Percentiles rank a stretch among this genome's conserved stretches.
phyloP scores from a whole-genome alignment of 2,329 filamentous ascomycete genomes.

The Polytolypa hystricis region DNA sequence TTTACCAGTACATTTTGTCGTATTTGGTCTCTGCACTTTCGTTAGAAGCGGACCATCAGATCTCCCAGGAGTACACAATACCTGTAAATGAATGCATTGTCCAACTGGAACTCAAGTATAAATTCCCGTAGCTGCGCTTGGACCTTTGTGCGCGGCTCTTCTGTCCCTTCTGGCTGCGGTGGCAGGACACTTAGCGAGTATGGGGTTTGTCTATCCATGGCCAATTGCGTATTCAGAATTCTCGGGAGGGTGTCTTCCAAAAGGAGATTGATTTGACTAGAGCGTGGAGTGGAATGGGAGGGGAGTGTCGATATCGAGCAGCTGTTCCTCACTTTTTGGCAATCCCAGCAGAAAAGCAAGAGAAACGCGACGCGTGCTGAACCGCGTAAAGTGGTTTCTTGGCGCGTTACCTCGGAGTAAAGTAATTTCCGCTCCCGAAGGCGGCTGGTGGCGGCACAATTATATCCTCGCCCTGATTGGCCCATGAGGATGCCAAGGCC shows the following conservation, averaged over 20 bases:
- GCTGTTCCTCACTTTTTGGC: background rate
- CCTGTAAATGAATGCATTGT: slow-evolving; percentile 93
- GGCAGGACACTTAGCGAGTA: slow-evolving; percentile 76
- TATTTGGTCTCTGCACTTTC: slow-evolving; percentile 65
- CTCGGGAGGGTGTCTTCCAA: too few relatives aligned
- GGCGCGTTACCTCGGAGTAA: slow-evolving; percentile 7
- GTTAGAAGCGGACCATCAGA: slow-evolving; percentile 1
- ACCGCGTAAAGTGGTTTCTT: slow-evolving; percentile 32
- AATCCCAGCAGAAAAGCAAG: slow-evolving; percentile 18
- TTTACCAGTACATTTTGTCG: slow-evolving; percentile 89
- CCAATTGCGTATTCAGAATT: background rate
- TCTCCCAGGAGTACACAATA: slow-evolving; percentile 25
- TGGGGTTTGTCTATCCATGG: slow-evolving; percentile 78
- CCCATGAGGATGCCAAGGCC: background rate
- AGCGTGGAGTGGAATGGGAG: background rate
- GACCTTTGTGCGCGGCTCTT: slow-evolving; percentile 60
- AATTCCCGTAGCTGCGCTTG: slow-evolving; percentile 79
- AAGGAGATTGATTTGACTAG: too few relatives aligned
- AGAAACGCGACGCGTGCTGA: slow-evolving; percentile 26
- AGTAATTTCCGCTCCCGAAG: background rate
- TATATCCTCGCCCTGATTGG: background rate
- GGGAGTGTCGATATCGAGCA: too few relatives aligned
- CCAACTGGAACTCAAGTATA: slow-evolving; percentile 83
- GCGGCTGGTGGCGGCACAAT: slow-evolving; percentile 1
- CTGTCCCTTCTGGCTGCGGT: slow-evolving; percentile 51